Evolutionary conservation across 2,329 filamentous ascomycete genomes (phyloP).

Genomic region (Colletotrichum gloeosporioides): DNA sequence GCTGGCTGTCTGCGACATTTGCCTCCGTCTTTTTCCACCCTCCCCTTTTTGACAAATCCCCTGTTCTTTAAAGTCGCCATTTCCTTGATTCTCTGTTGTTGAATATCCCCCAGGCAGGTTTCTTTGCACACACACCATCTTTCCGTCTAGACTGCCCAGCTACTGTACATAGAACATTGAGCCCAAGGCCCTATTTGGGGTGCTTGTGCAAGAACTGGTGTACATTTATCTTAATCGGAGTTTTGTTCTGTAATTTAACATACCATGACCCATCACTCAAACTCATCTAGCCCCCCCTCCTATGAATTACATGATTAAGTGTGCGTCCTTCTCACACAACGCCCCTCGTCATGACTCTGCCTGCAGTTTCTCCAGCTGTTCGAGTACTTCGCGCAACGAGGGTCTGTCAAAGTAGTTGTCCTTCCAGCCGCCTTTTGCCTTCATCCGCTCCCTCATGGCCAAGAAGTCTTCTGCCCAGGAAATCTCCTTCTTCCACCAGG

Average conservation of each 20-base stretch:
- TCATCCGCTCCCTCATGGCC: conserved; percentile 40
- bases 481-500: conserved; percentile 57
- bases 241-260: background rate
- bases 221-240: background rate
- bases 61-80: background rate
- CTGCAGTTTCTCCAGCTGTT: conserved; percentile 7
- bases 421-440: conserved; percentile 47
- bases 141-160: background rate
- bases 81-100: background rate
- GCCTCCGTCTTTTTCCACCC: background rate
- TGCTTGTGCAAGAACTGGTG: background rate
- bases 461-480: conserved; percentile 53
- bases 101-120: background rate
- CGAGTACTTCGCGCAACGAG: conserved; percentile 48
- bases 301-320: background rate
- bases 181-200: background rate
- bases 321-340: too few relatives aligned
- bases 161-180: background rate
- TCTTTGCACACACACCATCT: background rate
- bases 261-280: background rate
- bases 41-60: background rate
- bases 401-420: conserved; percentile 57
- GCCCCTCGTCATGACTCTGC: conserved; percentile 26
- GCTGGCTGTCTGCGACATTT: background rate
- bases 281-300: background rate